Conservation (phyloP, 345 rosid species). For the Erucastrum elatum region DNA sequence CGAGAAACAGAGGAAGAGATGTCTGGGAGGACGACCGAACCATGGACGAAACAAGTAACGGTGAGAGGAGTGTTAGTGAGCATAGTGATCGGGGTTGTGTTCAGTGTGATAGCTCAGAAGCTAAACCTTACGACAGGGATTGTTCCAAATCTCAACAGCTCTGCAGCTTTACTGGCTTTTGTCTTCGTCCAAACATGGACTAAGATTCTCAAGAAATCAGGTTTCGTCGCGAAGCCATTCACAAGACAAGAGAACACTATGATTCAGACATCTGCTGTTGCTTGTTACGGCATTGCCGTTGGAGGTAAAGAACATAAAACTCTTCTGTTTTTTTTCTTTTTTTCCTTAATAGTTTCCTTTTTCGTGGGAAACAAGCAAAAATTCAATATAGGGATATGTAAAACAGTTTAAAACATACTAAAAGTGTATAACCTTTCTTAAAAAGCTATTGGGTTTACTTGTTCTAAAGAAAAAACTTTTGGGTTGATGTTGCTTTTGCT, state of each 20-base stretch:
- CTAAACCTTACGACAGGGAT: slow-evolving; percentile 78
- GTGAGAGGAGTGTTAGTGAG: slow-evolving; percentile 73
- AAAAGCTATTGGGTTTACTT: slow-evolving; percentile 5
- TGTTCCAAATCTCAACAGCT: slow-evolving; percentile 78
- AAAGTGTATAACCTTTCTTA: neutral
- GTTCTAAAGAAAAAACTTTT: neutral
- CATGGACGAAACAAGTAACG: slow-evolving; percentile 81
- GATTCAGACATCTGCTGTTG: slow-evolving; percentile 95
- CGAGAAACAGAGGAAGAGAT: slow-evolving; percentile 32
- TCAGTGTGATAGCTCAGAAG: slow-evolving; percentile 88
- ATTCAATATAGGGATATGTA: slow-evolving; percentile 1
- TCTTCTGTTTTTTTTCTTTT: neutral
- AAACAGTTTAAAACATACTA: slow-evolving; percentile 1
- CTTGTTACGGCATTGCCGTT: slow-evolving; percentile 83
- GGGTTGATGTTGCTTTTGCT: slow-evolving; percentile 26
- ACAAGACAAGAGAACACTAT: slow-evolving; percentile 91
- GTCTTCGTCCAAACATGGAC: slow-evolving; percentile 79
- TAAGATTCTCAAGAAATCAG: slow-evolving; percentile 63
- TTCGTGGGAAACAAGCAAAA: slow-evolving; percentile 15
- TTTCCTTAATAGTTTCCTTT: neutral
- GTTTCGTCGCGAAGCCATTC: slow-evolving; percentile 66
- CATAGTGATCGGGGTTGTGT: slow-evolving; percentile 65
- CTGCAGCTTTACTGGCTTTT: slow-evolving; percentile 90
- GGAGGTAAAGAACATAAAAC: slow-evolving; percentile 59
- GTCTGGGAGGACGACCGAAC: slow-evolving; percentile 43